Evolutionary conservation across 164 flowering plant genomes (phyloP), one percentile per base, ranked within the genome.

Genomic region (Stephania cephalantha): DNA sequence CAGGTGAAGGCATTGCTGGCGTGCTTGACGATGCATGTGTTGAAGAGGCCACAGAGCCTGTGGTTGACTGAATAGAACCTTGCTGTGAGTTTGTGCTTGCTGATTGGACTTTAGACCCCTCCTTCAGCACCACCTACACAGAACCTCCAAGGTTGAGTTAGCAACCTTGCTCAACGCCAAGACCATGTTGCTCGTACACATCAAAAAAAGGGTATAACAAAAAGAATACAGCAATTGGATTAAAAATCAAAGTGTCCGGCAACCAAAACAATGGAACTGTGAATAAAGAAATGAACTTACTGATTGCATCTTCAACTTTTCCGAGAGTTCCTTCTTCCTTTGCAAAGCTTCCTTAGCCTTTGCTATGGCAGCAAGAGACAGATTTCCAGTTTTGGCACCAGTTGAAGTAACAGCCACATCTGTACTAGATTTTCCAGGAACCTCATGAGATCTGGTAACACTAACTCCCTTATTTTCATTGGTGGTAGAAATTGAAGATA

Each of bases 361-460:
- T 15, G 91, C 88, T 88, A 96, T 82, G 81, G 92, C 98, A 85
- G 90, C 99, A 84, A 90, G 95, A 70, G 98, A 89, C 70, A 92
- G 85, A 78, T 77, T 87, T 81, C 90, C 94, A 85, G 86, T 87
- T 85, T 88, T 92, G 72, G 93, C 90, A 83, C 92, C 94, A 77
- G 90, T 82, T 83, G 94, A 81, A 76, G 91, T 78, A 31, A 75
- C 73, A 82, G 94, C 79, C 87, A 92, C 95, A 95, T 95, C 99
- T 95, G 99, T 92, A 95, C 97, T 95, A 81, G 95, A 90, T 87
- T 93, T 95, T 88, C 95, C 98, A 95, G 88, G 91, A 95, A 90
- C 97, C 98, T 91, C 97, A 92, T 95, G 96, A 93, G 92, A 93
- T 87, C 96, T 85, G 96, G 87, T 89, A 90, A 86, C 85, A 95